Percentiles rank a stretch among this genome's conserved stretches.
Conservation (phyloP, 495 filamentous ascomycete genomes). For the Thermothielavioides terrestris region DNA sequence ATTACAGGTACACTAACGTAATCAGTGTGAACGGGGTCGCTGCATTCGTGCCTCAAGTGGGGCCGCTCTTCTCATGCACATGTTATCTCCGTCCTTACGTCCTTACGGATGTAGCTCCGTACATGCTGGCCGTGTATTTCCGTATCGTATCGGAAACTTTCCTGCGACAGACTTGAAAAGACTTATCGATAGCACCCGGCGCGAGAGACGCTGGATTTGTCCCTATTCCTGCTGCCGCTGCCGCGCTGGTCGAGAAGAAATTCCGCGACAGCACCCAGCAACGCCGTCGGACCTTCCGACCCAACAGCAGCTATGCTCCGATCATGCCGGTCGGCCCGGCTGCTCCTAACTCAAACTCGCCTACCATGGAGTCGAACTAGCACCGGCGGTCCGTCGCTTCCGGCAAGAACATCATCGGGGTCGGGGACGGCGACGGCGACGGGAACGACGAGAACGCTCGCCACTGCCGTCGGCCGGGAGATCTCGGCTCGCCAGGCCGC, state of each 20-base stretch:
- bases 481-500: not conserved
- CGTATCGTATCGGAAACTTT: not conserved
- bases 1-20: too few species aligned
- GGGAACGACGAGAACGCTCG: conserved; percentile 11
- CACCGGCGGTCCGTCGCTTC: not conserved
- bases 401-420: too few species aligned
- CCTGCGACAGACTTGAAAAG: too few species aligned
- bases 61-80: too few species aligned
- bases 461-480: conserved; percentile 2
- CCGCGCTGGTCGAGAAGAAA: too few species aligned
- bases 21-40: too few species aligned
- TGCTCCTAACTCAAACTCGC: conserved; percentile 12
- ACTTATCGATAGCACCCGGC: not conserved
- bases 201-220: not conserved
- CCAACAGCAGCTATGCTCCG: conserved; percentile 18
- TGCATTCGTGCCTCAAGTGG: too few species aligned
- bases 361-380: conserved; percentile 9
- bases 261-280: not conserved
- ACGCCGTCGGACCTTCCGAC: not conserved
- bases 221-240: not conserved
- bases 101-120: too few species aligned
- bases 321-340: conserved; percentile 21
- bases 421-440: too few species aligned
- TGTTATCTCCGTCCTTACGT: too few species aligned
- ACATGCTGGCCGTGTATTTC: too few species aligned